Evolutionary conservation across 768 basidiomycete genomes (phyloP), one percentile per base, ranked within the genome.

Genomic region (Auriculariales sp.): DNA sequence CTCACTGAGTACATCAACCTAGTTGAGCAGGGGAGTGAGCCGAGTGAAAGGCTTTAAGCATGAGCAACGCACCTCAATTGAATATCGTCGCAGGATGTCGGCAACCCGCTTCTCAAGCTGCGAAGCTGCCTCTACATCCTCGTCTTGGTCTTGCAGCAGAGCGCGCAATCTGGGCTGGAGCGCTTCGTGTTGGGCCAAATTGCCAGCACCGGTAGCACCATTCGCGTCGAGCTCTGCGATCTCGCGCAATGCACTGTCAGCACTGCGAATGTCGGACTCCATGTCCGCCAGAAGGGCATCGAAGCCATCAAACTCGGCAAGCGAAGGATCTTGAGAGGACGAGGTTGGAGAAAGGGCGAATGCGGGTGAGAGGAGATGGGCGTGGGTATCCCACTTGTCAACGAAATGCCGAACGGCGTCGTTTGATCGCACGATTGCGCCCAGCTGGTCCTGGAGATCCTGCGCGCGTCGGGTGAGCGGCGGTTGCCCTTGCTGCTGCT

Each of bases 1-100:
- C 55, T 89, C 86, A 11, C 88, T 90, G 1, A 90, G 69, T 1
- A 78, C 75, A 57, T 88, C 87, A 7, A 87, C 79, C 87, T 89
- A 49, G 33, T 22, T 24, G 35, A 19, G 3, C 17, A 51, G 15
- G 5, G 1, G n/a, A 47, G 25, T 4, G n/a, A 51, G 28, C 46
- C 39, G 27, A 28, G 47, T n/a, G 28, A n/a, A 44, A 28, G 47
- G 12, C 34, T 3, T 39, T 52, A 10, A 33, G 33, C 27, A 35
- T 25, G 22, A 28, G 28, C 36, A 11, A 63, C 77, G 48, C 54
- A 86, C 85, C 61, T 83, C 80, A 6, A 74, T 78, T 3, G 78
- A 77, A 63, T 91, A 83, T 30, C 68, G 68, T 52, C 87, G 75
- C 58, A 90, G 73, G 11, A 90, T 64, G 12, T 54, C 56, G 25